Evolutionary conservation across 805 yeast genomes (phyloP).

Genomic region (Wickerhamiella domercqiae): DNA sequence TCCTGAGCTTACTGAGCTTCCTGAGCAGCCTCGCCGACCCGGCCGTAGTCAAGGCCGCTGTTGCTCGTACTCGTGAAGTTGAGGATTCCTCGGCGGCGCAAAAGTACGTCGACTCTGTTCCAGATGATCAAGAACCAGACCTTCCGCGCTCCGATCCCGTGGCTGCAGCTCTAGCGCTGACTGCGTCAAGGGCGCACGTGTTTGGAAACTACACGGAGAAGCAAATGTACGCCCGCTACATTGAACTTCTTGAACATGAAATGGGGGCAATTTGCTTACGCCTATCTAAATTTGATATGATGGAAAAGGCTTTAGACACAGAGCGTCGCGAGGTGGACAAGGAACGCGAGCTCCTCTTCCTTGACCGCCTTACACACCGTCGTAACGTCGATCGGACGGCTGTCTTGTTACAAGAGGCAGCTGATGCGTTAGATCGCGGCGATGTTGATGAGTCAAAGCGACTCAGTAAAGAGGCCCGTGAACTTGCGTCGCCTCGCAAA

Average conservation of each 20-base stretch:
- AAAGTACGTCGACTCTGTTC: not conserved
- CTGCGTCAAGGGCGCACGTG: conserved; percentile 24
- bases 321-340: conserved; percentile 30
- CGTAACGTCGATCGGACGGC: conserved; percentile 43
- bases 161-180: conserved; percentile 55
- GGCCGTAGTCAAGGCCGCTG: conserved; percentile 70
- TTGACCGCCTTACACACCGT: conserved; percentile 58
- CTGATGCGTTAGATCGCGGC: conserved; percentile 20
- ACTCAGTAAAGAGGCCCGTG: conserved; percentile 16
- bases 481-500: conserved; percentile 4
- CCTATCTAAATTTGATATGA: conserved; percentile 43
- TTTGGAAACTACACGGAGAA: conserved; percentile 17
- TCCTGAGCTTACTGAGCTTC: conserved; percentile 81
- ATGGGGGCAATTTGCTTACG: conserved; percentile 62
- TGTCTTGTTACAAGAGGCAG: conserved; percentile 35
- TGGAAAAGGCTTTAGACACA: conserved; percentile 41
- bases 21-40: conserved; percentile 75
- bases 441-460: conserved; percentile 15
- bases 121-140: not conserved
- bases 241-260: conserved; percentile 53
- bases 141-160: conserved; percentile 17
- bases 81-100: conserved; percentile 1
- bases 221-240: conserved; percentile 42
- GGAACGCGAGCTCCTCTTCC: conserved; percentile 31
- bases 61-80: conserved; percentile 22